Conservation (phyloP, 106 monocot genomes). For the Acorus gramineus region DNA sequence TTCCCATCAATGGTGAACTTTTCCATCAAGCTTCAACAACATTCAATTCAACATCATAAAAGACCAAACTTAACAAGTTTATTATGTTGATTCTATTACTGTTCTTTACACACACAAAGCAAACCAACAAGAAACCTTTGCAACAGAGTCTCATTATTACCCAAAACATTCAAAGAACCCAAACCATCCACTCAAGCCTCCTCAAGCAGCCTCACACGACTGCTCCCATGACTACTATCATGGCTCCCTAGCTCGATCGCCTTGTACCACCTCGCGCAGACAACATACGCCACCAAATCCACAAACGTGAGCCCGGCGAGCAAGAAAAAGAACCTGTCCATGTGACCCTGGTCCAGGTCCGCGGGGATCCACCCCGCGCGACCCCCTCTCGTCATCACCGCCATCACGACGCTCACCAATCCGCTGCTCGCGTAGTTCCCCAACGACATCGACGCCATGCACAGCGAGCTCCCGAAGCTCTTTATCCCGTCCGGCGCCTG, state of each 20-base stretch:
- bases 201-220: too few relatives aligned
- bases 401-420: slow-evolving; percentile 40
- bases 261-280: slow-evolving; percentile 58
- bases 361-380: slow-evolving; percentile 60
- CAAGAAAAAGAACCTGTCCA: slow-evolving; percentile 76
- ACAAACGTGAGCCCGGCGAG: slow-evolving; percentile 35
- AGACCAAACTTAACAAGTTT: too few relatives aligned
- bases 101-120: too few relatives aligned
- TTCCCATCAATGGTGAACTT: too few relatives aligned
- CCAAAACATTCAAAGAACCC: too few relatives aligned
- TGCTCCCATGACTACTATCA: too few relatives aligned
- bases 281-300: slow-evolving; percentile 33
- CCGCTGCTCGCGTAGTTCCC: slow-evolving; percentile 74
- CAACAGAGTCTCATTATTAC: too few relatives aligned
- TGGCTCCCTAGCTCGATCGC: slow-evolving; percentile 19
- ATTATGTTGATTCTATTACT: too few relatives aligned
- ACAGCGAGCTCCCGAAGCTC: slow-evolving; percentile 59
- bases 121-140: too few relatives aligned
- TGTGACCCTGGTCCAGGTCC: slow-evolving; percentile 55
- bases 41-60: too few relatives aligned
- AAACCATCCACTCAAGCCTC: too few relatives aligned
- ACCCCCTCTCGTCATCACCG: slow-evolving; percentile 6
- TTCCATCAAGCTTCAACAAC: too few relatives aligned
- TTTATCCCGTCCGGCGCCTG: slow-evolving; percentile 60
- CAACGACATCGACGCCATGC: slow-evolving; percentile 64